Percentiles rank a stretch among this genome's conserved stretches.
Evolutionary conservation across 148 eudicot species (phyloP).

Genomic region (Diospyros lotus): DNA sequence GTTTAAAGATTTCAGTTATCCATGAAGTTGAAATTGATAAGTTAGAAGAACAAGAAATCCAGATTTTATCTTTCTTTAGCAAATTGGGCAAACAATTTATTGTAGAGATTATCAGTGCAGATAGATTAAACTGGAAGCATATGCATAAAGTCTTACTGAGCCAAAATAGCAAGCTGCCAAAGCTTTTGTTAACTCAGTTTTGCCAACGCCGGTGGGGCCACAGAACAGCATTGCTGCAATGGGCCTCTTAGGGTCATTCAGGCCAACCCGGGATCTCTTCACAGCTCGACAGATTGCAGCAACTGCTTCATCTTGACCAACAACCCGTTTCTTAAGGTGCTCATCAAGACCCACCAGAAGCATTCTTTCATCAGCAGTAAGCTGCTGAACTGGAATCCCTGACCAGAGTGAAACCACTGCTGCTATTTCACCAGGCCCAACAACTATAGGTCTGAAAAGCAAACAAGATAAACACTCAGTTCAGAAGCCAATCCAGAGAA

Average conservation of each 20-base stretch:
- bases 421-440: conserved; percentile 57
- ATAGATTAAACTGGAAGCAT: neutral
- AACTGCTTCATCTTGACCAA: conserved; percentile 67
- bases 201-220: conserved; percentile 66
- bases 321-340: conserved; percentile 48
- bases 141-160: conserved; percentile 35
- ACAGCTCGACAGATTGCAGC: conserved; percentile 57
- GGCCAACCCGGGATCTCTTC: conserved; percentile 58
- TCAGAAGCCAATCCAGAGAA: neutral
- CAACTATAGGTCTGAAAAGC: conserved; percentile 28
- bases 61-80: neutral
- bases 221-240: conserved; percentile 60
- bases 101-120: neutral
- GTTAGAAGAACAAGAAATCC: neutral
- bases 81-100: neutral
- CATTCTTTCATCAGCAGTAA: conserved; percentile 49
- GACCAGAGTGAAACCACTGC: conserved; percentile 60
- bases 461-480: neutral
- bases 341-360: conserved; percentile 47
- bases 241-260: conserved; percentile 54
- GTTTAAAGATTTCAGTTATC: neutral
- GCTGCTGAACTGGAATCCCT: conserved; percentile 57
- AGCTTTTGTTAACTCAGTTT: conserved; percentile 62
- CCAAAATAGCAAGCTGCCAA: conserved; percentile 55
- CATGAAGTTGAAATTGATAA: neutral